phyloP scores from a whole-genome alignment of 148 eudicot species.

The Arbutus unedo region DNA sequence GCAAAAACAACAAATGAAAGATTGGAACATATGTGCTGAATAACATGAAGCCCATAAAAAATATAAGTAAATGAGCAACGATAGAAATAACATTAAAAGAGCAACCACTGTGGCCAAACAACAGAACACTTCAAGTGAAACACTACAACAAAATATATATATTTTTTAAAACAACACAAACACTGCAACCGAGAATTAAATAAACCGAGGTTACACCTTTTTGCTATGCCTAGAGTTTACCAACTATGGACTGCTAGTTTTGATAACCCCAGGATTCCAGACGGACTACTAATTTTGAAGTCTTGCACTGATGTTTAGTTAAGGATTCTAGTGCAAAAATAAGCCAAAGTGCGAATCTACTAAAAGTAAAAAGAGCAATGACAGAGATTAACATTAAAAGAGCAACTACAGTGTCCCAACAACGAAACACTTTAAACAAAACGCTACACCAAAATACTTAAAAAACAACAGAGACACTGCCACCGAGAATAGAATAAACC shows the following conservation, averaged over 20 bases:
- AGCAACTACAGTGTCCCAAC: too few relatives aligned
- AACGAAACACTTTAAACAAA: constrained; percentile 11
- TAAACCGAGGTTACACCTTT: background rate
- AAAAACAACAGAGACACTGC: background rate
- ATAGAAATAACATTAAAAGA: background rate
- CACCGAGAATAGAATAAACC: background rate
- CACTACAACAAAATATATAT: background rate
- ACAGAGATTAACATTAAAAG: background rate
- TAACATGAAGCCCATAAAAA: constrained; percentile 25
- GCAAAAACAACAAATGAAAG: constrained; percentile 19
- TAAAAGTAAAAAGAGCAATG: too few relatives aligned
- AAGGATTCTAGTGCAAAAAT: background rate
- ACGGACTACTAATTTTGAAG: background rate
- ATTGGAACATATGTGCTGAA: constrained; percentile 24
- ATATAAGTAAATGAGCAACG: too few relatives aligned
- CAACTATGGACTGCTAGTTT: background rate
- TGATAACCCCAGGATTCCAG: background rate
- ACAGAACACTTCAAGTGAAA: constrained; percentile 12
- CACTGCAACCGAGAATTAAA: background rate
- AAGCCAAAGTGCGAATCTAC: background rate
- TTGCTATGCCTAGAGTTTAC: background rate
- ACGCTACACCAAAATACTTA: background rate
- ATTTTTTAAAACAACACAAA: background rate
- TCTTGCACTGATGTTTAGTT: background rate
- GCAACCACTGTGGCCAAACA: too few relatives aligned